Conservation (phyloP, 2,329 filamentous ascomycete genomes). For the Fusarium incarnatum region DNA sequence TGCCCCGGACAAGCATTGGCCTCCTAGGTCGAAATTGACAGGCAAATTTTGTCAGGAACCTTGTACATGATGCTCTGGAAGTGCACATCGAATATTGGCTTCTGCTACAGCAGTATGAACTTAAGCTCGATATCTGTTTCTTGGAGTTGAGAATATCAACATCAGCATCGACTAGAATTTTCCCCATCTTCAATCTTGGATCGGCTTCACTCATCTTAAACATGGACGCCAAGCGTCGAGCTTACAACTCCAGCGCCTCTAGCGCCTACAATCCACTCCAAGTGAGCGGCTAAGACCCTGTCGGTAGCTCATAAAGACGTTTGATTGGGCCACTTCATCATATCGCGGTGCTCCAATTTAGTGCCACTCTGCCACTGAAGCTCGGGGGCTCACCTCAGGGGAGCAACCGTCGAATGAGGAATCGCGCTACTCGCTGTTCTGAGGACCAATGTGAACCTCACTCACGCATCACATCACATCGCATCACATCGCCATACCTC, state of each 20-base stretch:
- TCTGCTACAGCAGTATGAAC: neutral
- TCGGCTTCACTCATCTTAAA: slow-evolving; percentile 28
- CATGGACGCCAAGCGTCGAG: slow-evolving; percentile 25
- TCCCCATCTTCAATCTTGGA: neutral
- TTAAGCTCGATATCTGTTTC: neutral
- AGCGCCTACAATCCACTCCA: slow-evolving; percentile 35
- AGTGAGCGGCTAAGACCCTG: slow-evolving; percentile 44
- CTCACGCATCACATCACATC: slow-evolving; percentile 40
- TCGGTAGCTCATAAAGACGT: neutral
- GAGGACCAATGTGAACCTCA: slow-evolving; percentile 38
- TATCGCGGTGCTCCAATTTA: slow-evolving; percentile 45
- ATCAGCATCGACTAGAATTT: neutral
- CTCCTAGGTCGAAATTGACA: neutral
- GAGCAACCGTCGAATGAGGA: slow-evolving; percentile 45
- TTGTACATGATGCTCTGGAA: neutral
- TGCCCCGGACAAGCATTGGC: neutral
- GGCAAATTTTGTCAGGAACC: neutral
- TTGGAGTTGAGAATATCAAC: neutral
- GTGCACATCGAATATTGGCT: neutral
- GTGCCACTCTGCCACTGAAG: slow-evolving; percentile 42
- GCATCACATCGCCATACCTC: slow-evolving; percentile 28
- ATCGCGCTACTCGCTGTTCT: slow-evolving; percentile 37
- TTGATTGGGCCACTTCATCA: slow-evolving; percentile 33
- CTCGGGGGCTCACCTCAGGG: slow-evolving; percentile 42
- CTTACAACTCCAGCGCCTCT: slow-evolving; percentile 38